Percentiles rank a stretch among this genome's conserved stretches.
Evolutionary conservation across 176 grass and related monocot genomes (phyloP).

Genomic region (Guadua angustifolia): DNA sequence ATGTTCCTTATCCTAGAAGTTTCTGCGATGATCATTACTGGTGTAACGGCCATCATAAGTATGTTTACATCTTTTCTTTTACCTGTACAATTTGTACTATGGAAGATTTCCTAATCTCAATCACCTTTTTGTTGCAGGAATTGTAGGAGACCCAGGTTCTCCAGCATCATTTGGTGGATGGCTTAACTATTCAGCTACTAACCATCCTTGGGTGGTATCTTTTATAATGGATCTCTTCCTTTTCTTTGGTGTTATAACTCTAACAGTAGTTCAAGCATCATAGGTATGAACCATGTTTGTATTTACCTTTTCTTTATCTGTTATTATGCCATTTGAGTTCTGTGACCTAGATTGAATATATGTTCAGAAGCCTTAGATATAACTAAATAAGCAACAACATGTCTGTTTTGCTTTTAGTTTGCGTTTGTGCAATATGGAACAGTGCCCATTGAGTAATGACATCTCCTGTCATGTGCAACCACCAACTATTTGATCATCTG

Average conservation of each 20-base stretch:
- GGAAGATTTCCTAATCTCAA: conserved; percentile 15
- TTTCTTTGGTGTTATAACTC: conserved; percentile 84
- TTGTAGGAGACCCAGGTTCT: conserved; percentile 67
- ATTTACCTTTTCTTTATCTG: neutral
- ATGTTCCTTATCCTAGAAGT: conserved; percentile 95
- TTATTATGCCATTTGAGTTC: conserved; percentile 8
- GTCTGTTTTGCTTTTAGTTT: conserved; percentile 12
- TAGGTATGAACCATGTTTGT: conserved; percentile 56
- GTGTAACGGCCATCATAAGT: conserved; percentile 75
- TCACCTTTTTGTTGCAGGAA: conserved; percentile 52
- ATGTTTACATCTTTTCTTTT: conserved; percentile 47
- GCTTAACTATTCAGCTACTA: conserved; percentile 71
- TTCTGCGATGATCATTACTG: conserved; percentile 96
- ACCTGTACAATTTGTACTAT: neutral
- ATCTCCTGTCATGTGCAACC: no score
- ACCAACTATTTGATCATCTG: conserved; percentile 3
- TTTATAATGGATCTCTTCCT: conserved; percentile 85
- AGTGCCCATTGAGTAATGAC: conserved; percentile 23
- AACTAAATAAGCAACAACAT: neutral
- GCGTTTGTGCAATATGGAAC: conserved; percentile 10
- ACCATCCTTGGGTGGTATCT: conserved; percentile 84
- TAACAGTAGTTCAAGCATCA: conserved; percentile 90
- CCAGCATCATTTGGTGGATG: conserved; percentile 86
- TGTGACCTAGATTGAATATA: neutral
- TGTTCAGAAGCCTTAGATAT: neutral